Conservation (phyloP, 2,329 filamentous ascomycete genomes). For the Rutstroemia sydowiana region DNA sequence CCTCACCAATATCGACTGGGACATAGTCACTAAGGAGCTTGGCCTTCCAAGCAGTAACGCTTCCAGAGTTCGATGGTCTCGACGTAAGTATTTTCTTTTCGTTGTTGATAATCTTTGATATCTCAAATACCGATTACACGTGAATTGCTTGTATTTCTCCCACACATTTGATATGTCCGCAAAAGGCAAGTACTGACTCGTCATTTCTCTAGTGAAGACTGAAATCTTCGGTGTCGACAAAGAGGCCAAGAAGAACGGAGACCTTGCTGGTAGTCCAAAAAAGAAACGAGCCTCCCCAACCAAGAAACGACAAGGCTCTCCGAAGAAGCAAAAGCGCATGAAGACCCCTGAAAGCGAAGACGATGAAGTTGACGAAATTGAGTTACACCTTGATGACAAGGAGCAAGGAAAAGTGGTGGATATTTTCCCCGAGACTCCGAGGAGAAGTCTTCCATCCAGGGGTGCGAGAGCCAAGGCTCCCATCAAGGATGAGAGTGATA, state of each 20-base stretch:
- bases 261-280: background rate
- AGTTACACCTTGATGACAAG: background rate
- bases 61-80: background rate
- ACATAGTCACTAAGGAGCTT: background rate
- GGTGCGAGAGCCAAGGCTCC: background rate
- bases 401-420: background rate
- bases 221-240: too few relatives aligned
- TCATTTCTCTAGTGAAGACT: too few relatives aligned
- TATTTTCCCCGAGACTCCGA: background rate
- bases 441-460: slow-evolving; percentile 3
- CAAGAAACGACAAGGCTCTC: background rate
- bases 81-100: slow-evolving; percentile 1
- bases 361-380: background rate
- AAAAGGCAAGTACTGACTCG: too few relatives aligned
- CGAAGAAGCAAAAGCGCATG: slow-evolving; percentile 1
- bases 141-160: too few relatives aligned
- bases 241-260: background rate
- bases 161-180: too few relatives aligned
- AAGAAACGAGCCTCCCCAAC: slow-evolving; percentile 2
- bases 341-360: background rate
- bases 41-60: background rate
- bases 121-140: background rate
- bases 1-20: background rate
- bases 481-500: slow-evolving; percentile 2
- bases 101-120: too few relatives aligned